Base-by-base conservation (phyloP, 2,329 filamentous ascomycete genomes). In the Pyricularia grisea region DNA sequence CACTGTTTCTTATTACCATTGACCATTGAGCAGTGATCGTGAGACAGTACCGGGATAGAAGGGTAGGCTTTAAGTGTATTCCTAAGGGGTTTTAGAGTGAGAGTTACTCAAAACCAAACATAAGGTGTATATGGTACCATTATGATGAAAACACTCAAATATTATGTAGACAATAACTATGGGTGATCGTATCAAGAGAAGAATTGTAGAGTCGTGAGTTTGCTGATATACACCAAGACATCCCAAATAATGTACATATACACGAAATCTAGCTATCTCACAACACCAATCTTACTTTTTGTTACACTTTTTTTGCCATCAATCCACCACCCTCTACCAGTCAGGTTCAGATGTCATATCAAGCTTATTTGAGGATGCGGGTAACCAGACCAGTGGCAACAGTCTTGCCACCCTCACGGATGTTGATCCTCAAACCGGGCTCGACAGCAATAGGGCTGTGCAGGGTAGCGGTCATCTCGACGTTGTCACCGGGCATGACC, bases 401-500 rank as follows among this genome's bases (percentile, higher is more conserved):
- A 71, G 92, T 95, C 75, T 92, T 89, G 76, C 94, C 94, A 84
- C 95, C 95, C 85, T 99, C 95, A 82, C 95, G 92, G 78, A 99
- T 89, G 86, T 98, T 99, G 88, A 99, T 95, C 76, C 95, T 92
- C 85, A 97, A 93, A 75, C 95, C 94, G 72, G 88, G 83, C 84
- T 99, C 95, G 72, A 97, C 82, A 70, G 94, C 94, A 76, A 96
- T 88, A 72, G 94, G 92, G 81, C 91, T 85, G 81, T 93, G 88
- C 77, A 97, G 89, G 76, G 90, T 88, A 79, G 93, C 91, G 73
- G 95, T 84, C 94, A 99, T 97, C 86, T 99, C 95, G 74, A 97
- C 89, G 82, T 99, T 99, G 87, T 99, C 95, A 80, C 95, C 95
- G 68, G 95, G 95, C 93, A 97, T 96, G 81, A 97, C 90, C 84